Conservation (phyloP, 2,329 filamentous ascomycete genomes). For the Phaeomoniella chlamydospora region DNA sequence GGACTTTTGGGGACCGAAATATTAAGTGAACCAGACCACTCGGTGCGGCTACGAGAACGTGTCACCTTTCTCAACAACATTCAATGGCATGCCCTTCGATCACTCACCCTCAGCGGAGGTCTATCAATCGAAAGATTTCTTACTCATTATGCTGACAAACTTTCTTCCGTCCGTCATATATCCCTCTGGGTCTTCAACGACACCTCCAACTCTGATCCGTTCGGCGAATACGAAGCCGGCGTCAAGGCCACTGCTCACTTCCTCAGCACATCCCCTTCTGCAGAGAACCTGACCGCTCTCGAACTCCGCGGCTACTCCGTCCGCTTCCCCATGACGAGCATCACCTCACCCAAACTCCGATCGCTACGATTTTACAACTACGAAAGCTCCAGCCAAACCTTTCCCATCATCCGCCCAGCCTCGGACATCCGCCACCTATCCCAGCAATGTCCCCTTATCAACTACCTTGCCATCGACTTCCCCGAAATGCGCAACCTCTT, state of each 20-base stretch:
- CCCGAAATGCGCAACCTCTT: conserved; percentile 10
- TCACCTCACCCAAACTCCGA: neutral
- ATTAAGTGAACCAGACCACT: neutral
- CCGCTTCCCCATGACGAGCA: neutral
- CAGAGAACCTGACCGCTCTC: neutral
- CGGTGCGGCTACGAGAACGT: neutral
- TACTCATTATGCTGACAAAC: neutral
- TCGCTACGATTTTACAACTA: neutral
- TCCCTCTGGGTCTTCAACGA: neutral
- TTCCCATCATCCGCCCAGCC: neutral
- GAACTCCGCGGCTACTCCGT: neutral
- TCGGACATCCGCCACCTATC: neutral
- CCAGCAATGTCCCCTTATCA: conserved; percentile 5
- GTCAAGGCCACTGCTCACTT: neutral
- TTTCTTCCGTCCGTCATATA: neutral
- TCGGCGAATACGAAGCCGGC: neutral
- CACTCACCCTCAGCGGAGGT: neutral
- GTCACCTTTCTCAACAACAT: neutral
- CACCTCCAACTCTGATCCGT: neutral
- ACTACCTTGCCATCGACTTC: conserved; percentile 10
- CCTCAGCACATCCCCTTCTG: neutral
- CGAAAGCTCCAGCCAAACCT: neutral
- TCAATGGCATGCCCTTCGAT: neutral
- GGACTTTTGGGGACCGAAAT: neutral
- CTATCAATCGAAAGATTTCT: neutral